These are phyloP conservation scores for Capronia americana DNA, from an alignment of 2,329 filamentous ascomycete species.

Conservation along the genomic window DNA sequence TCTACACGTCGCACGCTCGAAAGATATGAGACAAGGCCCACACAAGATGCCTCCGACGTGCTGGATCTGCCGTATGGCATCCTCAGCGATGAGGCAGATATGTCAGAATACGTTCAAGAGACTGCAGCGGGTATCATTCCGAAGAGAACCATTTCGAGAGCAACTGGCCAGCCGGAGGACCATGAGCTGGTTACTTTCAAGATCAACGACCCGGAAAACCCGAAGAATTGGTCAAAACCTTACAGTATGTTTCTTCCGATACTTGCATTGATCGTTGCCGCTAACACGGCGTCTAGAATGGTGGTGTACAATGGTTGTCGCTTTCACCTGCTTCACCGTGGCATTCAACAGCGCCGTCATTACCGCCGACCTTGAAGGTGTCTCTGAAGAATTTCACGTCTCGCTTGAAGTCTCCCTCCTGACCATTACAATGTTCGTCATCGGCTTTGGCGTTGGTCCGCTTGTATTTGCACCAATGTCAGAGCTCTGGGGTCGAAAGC, in stretches of 20 bases:
- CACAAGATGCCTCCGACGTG: slow-evolving; percentile 47
- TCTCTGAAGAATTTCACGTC: slow-evolving; percentile 68
- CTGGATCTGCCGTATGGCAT: slow-evolving; percentile 70
- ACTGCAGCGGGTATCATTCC: slow-evolving; percentile 67
- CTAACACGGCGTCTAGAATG: slow-evolving; percentile 31
- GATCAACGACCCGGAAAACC: slow-evolving; percentile 74
- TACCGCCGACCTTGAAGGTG: slow-evolving; percentile 74
- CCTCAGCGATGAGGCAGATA: slow-evolving; percentile 64
- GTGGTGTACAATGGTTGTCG: slow-evolving; percentile 78
- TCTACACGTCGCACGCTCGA: slow-evolving; percentile 38
- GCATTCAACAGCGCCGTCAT: slow-evolving; percentile 76
- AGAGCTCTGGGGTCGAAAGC: slow-evolving; percentile 73
- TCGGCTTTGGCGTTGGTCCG: slow-evolving; percentile 81
- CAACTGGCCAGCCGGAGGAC: slow-evolving; percentile 56
- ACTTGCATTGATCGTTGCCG: background rate
- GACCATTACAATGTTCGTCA: slow-evolving; percentile 76
- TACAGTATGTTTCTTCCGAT: slow-evolving; percentile 69
- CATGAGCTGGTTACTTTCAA: slow-evolving; percentile 74
- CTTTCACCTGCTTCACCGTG: slow-evolving; percentile 75
- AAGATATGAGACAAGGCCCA: slow-evolving; percentile 36
- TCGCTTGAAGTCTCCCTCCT: slow-evolving; percentile 75
- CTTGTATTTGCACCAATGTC: slow-evolving; percentile 80
- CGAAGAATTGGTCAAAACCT: slow-evolving; percentile 81
- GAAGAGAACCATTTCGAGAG: slow-evolving; percentile 61
- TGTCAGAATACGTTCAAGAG: slow-evolving; percentile 72